Evolutionary conservation across 2,329 filamentous ascomycete species (phyloP).

Genomic region (Ceratocystis albifundus): DNA sequence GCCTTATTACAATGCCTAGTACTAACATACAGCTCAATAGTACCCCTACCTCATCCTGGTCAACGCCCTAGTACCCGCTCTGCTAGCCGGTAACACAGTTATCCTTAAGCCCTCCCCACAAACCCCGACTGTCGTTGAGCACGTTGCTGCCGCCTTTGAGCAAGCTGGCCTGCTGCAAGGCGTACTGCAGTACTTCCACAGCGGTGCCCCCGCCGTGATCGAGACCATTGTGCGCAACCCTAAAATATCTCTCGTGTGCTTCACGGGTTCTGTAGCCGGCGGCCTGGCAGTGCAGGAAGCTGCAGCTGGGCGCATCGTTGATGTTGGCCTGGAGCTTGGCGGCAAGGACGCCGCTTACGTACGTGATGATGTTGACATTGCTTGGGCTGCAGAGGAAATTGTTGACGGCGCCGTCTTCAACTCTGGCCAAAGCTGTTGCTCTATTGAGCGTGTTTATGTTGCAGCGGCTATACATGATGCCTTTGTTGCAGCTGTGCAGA

Average conservation of each 20-base stretch:
- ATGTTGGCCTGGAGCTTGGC: slow-evolving; percentile 80
- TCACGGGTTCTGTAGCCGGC: slow-evolving; percentile 84
- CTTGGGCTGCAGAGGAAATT: slow-evolving; percentile 87
- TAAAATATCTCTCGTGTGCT: slow-evolving; percentile 70
- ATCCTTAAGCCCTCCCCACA: slow-evolving; percentile 93
- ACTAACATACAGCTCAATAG: slow-evolving; percentile 35
- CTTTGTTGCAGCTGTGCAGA: slow-evolving; percentile 68
- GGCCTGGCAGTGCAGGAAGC: slow-evolving; percentile 77
- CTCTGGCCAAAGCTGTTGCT: slow-evolving; percentile 95
- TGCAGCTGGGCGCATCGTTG: slow-evolving; percentile 70
- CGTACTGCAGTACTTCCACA: slow-evolving; percentile 87
- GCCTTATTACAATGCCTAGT: slow-evolving; percentile 22
- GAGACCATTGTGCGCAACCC: slow-evolving; percentile 68
- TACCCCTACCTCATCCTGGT: slow-evolving; percentile 91
- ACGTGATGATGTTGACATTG: slow-evolving; percentile 70
- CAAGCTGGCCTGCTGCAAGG: slow-evolving; percentile 71
- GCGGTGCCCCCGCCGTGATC: slow-evolving; percentile 63
- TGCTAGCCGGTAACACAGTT: slow-evolving; percentile 79
- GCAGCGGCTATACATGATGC: slow-evolving; percentile 71
- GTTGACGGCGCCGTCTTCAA: slow-evolving; percentile 96
- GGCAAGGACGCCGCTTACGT: slow-evolving; percentile 94
- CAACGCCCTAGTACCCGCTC: slow-evolving; percentile 84
- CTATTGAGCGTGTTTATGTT: slow-evolving; percentile 84
- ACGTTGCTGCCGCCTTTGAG: slow-evolving; percentile 61
- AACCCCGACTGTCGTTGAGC: slow-evolving; percentile 84